Evolutionary conservation across 805 yeast genomes (phyloP).

Genomic region (Hanseniaspora lindneri): DNA sequence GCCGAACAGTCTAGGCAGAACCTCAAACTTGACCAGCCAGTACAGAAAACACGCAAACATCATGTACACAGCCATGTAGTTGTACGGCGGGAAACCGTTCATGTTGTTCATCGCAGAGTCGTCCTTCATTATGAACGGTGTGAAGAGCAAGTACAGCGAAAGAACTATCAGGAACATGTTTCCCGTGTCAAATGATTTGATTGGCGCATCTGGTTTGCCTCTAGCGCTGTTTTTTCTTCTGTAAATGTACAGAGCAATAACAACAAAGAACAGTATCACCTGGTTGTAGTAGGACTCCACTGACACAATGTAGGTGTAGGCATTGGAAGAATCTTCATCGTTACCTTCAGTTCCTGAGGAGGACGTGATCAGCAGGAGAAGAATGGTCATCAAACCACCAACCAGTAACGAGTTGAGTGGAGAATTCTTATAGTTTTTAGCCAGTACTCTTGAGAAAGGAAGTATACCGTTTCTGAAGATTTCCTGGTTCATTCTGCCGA

Average conservation of each 20-base stretch:
- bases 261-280: conserved; percentile 39
- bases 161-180: conserved; percentile 37
- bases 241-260: conserved; percentile 46
- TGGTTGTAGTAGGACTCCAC: conserved; percentile 39
- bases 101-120: conserved; percentile 18
- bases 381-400: conserved; percentile 27
- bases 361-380: conserved; percentile 30
- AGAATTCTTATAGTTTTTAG: conserved; percentile 40
- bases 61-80: conserved; percentile 34
- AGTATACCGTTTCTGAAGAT: conserved; percentile 51
- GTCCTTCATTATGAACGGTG: conserved; percentile 32
- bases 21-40: conserved; percentile 44
- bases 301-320: conserved; percentile 35
- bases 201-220: conserved; percentile 34
- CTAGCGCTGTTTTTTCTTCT: conserved; percentile 32
- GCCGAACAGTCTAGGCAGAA: conserved; percentile 36
- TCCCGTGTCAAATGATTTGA: conserved; percentile 41
- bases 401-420: conserved; percentile 41
- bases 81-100: conserved; percentile 30
- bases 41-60: conserved; percentile 36
- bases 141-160: conserved; percentile 37
- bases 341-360: conserved; percentile 24
- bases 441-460: conserved; percentile 42
- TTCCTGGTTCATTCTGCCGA: conserved; percentile 54
- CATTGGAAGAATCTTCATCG: conserved; percentile 17